Evolutionary conservation across 164 flowering plant genomes (phyloP).

Genomic region (Litsea cubeba): DNA sequence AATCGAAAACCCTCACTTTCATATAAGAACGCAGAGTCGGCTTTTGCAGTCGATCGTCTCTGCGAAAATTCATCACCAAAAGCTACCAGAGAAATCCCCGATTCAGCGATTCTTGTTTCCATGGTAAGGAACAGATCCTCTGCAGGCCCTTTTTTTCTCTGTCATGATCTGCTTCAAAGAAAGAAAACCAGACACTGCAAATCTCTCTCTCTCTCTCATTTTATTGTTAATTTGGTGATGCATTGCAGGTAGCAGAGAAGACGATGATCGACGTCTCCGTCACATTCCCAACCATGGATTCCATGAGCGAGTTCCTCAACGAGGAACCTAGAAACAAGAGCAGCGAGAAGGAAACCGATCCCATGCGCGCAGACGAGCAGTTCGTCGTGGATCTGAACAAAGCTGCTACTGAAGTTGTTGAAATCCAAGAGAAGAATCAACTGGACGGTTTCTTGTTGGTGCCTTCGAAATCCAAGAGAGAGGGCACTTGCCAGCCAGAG

Average conservation of each 20-base stretch:
- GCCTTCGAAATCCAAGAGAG: not conserved
- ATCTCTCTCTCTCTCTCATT: not conserved
- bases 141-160: not conserved
- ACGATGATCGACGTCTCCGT: slow-evolving; percentile 35
- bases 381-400: slow-evolving; percentile 40
- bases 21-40: not conserved
- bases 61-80: slow-evolving; percentile 54
- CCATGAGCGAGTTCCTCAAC: slow-evolving; percentile 41
- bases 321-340: not conserved
- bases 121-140: slow-evolving; percentile 34
- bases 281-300: slow-evolving; percentile 56
- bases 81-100: slow-evolving; percentile 42
- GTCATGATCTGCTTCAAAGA: too few species aligned
- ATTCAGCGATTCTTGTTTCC: slow-evolving; percentile 51
- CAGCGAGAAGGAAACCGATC: slow-evolving; percentile 21
- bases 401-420: slow-evolving; percentile 39
- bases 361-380: slow-evolving; percentile 50
- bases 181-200: not conserved
- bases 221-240: not conserved
- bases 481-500: too few species aligned
- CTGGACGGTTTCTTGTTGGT: slow-evolving; percentile 52
- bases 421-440: slow-evolving; percentile 22
- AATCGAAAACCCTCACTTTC: too few species aligned
- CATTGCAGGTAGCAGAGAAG: slow-evolving; percentile 51
- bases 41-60: slow-evolving; percentile 33